These are phyloP conservation scores for Mollisiaceae sp. DNA, from an alignment of 2,329 filamentous ascomycete species.

Conservation along the genomic window DNA sequence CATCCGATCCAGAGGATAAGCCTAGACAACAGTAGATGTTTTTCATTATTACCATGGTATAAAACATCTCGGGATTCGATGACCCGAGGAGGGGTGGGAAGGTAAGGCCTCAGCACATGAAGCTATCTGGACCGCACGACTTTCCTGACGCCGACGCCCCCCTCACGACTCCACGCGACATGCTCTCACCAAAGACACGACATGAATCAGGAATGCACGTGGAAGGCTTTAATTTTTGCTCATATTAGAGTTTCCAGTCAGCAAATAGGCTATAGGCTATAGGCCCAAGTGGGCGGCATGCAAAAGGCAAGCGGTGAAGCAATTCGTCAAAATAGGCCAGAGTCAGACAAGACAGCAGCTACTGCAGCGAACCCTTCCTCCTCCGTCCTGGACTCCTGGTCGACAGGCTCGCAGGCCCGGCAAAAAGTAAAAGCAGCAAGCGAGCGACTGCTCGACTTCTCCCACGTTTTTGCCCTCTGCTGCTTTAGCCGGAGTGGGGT, in stretches of 20 bases:
- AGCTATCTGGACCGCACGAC: neutral
- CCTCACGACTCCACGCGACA: neutral
- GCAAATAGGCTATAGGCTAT: constrained; percentile 19
- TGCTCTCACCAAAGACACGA: neutral
- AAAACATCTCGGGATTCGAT: neutral
- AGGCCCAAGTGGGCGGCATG: neutral
- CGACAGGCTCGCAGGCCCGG: neutral
- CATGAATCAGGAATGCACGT: constrained; percentile 10
- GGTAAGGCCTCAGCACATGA: neutral
- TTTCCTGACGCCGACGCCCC: neutral
- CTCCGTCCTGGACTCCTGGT: neutral
- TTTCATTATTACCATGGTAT: neutral
- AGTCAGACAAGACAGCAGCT: neutral
- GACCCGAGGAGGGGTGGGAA: neutral
- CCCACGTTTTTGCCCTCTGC: neutral
- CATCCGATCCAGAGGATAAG: neutral
- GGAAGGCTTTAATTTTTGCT: neutral
- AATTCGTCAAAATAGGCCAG: neutral
- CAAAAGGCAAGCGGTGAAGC: neutral
- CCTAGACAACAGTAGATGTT: neutral
- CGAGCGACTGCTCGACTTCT: neutral
- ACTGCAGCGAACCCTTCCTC: neutral
- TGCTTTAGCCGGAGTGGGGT: neutral
- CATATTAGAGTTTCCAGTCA: constrained; percentile 1
- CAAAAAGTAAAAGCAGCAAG: constrained; percentile 1